Evolutionary conservation across 345 rosid genomes (phyloP), one percentile per base, ranked within the genome.

Genomic region (Lepidium africanum): DNA sequence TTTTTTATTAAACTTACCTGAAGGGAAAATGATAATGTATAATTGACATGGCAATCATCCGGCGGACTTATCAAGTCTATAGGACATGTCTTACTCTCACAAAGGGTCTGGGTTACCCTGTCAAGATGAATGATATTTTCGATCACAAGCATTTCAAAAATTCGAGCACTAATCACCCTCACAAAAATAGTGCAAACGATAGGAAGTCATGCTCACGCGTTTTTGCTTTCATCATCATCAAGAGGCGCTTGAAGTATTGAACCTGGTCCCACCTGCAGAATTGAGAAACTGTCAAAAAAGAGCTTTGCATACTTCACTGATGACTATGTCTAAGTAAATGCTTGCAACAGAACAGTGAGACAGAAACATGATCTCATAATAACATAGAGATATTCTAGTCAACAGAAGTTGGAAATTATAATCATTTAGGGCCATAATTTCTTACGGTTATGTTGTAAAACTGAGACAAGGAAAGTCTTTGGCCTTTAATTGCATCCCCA

Each of bases 11-110:
- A 52, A 68, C 81, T 75, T 81, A 91, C 99, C 81, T 90, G 97
- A 73, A 94, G 84, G 36, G 99, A 88, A 82, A 88, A 94, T 16
- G 97, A 83, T 55, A 94, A 77, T 13, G 97, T 90, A 73, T 86
- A 88, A 72, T 94, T 94, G 71, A 88, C 96, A 87, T 91, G 97
- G 80, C 99, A 94, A 77, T 94, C 99, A 79, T 94, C 99, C 36
- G 96, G 99, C 58, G 97, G 99, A 78, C 84, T 87, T 65, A 88
- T 85, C 78, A 94, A 83, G 81, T 94, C 97, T 46, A 76, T 75
- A 36, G 99, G 99, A 74, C 99, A 94, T 78, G 85, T 73, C 68
- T 82, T 84, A 61, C 84, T 90, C 70, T 76, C 83, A 74, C 99
- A 94, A 59, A 90, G 87, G 58, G 91, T 66, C 38, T 79, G 68